Evolutionary conservation across 2,329 filamentous ascomycete species (phyloP), one percentile per base, ranked within the genome.

Genomic region (Diaporthe batatas): DNA sequence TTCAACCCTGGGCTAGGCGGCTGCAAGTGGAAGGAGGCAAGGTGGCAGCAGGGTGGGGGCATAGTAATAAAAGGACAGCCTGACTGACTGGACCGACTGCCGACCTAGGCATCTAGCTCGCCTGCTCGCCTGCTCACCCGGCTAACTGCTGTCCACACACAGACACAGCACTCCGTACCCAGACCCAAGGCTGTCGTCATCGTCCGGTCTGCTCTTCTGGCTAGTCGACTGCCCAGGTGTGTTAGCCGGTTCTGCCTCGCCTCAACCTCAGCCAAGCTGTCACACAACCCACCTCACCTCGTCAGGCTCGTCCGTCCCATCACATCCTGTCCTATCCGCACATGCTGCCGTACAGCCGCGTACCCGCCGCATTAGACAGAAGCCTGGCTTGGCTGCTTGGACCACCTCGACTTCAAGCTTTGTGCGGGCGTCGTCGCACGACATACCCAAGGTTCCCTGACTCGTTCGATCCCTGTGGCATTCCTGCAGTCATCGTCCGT

Each of bases 361-460:
- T 12, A 29, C 36, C 3, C 12, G 36, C 39, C 39, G 39, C 18
- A 47, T 18, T 18, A 49, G 34, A n/a, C 23, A 62, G 34, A 36
- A 29, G 25, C 21, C 14, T 44, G 54, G 57, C 21, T 59, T 29
- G 29, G 5, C 29, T 29, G 29, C 29, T 29, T 53, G 32, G 54
- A 29, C 42, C 57, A 18, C 32, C 62, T 42, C 62, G 47, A 34
- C 62, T 67, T 67, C 32, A 25, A 67, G 44, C n/a, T 36, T 51
- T 49, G 47, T 39, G 23, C 21, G 47, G 62, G n/a, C 62, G n/a
- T n/a, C 44, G 68, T 70, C 68, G 55, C 57, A 70, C 68, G 39
- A 47, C 68, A 70, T 70, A 36, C 58, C n/a, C 29, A 39, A 62
- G 44, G 49, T 62, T 54, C 32, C 32, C 68, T 70, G 55, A 62